Base-by-base conservation (phyloP, 2,329 filamentous ascomycete genomes). In the Venturiaceae sp. region DNA sequence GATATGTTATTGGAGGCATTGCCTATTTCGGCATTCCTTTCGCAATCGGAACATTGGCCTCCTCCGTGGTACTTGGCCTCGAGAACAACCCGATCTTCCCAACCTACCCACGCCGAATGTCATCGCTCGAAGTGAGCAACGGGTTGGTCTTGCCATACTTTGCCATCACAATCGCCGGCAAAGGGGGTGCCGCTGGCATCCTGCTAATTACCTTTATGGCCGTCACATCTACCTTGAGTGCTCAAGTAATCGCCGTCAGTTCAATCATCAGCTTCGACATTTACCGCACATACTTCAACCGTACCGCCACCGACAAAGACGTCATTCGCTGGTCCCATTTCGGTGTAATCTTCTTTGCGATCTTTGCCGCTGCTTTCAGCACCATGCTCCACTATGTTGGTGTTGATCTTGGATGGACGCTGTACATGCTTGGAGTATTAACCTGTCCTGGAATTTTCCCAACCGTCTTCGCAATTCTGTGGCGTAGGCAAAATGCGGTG, bases 191-290 rank as follows among this genome's bases (percentile, higher is more conserved):
- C 0, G 69, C 66, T 0, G 72, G 65, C 2, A 65, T 73, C 2
- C 62, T 72, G 0, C 63, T 74, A 3, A 71, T 73, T n/a, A 69
- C 67, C 1, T 74, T 74, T 64, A 74, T 74, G 72, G 71, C 72
- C 2, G 67, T 71, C 0, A 75, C 73, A 2, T 80, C 76, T 0
- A 80, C 77, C 0, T 72, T 79, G 2, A 78, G 75, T 0, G 77
- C 79, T 0, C 77, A 81, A 47, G 74, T 81, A 1, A 80, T 81
- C 53, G 77, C 79, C 1, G 77, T 80, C 2, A 78, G 75, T 4
- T 80, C 77, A 0, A 81, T 81, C 55, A 74, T 81, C 53, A 77
- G 74, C 52, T 82, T 81, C 55, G 79, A 81, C 47, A 77, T 81
- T 1, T 81, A 81, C 63, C 71, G 77, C 0, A 74, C 74, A 16